A percentile compares a stretch with the other conserved stretches of the same genome.
Conservation (phyloP, 2,329 filamentous ascomycete species). For the Leptographium flavum region DNA sequence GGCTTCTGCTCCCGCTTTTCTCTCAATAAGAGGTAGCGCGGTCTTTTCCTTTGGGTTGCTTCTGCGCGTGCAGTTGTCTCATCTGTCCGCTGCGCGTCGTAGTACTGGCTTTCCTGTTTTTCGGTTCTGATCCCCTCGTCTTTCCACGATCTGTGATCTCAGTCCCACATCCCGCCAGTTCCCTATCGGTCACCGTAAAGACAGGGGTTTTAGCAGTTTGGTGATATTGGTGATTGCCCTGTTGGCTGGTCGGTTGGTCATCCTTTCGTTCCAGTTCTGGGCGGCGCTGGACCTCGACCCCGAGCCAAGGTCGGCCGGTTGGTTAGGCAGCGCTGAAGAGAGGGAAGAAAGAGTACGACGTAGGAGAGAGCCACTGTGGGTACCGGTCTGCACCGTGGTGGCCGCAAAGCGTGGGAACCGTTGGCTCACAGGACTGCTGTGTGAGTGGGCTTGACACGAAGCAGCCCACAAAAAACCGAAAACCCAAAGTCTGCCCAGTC, state of each 20-base stretch:
- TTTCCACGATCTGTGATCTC: neutral
- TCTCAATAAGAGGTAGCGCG: too few species aligned
- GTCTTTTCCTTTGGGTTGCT: too few species aligned
- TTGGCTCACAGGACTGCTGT: conserved; percentile 1
- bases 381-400: neutral
- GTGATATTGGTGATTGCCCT: neutral
- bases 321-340: neutral
- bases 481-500: neutral
- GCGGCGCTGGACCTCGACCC: too few species aligned
- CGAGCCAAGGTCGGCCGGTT: neutral
- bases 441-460: neutral
- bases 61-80: too few species aligned
- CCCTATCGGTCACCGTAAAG: neutral
- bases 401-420: neutral
- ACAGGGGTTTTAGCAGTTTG: neutral
- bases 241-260: neutral
- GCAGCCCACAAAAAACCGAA: neutral
- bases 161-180: neutral
- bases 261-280: too few species aligned
- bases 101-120: neutral
- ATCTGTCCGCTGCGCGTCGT: neutral
- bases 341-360: neutral
- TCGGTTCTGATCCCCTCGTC: neutral
- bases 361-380: neutral
- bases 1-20: neutral